These are phyloP conservation scores for Lobulomyces angularis DNA, from an alignment of 192 early-diverging fungal species.

Conservation along the genomic window DNA sequence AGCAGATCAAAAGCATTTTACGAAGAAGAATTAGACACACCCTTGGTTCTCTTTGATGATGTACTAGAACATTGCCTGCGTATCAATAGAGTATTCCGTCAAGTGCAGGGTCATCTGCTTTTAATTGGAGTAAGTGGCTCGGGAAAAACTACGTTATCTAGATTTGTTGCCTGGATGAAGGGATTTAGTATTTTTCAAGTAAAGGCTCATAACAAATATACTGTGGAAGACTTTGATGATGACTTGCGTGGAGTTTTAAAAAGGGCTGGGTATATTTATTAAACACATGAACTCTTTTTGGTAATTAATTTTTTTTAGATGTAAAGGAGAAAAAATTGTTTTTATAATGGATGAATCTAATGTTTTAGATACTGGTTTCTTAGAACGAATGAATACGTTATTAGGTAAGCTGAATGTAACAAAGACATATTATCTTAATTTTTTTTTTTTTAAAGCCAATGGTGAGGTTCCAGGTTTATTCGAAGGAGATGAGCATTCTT, in stretches of 20 bases:
- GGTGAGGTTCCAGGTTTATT: constrained; percentile 98
- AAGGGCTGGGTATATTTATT: no score
- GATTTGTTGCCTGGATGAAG: constrained; percentile 99
- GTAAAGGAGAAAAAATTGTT: constrained; percentile 95
- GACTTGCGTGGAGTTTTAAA: constrained; percentile 83
- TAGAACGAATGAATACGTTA: constrained; percentile 99
- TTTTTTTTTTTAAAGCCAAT: constrained; percentile 56
- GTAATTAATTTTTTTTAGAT: no score
- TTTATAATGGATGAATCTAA: constrained; percentile 99
- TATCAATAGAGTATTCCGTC: constrained; percentile 96
- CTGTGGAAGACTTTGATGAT: constrained; percentile 94
- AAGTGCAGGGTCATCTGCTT: constrained; percentile 95
- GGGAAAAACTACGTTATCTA: constrained; percentile 95
- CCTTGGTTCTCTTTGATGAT: constrained; percentile 92
- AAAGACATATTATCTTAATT: not conserved
- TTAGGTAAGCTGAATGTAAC: no score
- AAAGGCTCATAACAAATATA: constrained; percentile 95
- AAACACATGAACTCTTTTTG: no score
- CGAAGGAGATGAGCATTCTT: constrained; percentile 91
- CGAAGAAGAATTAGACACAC: constrained; percentile 98
- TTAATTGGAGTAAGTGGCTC: constrained; percentile 94
- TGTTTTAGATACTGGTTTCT: constrained; percentile 91
- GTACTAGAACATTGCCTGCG: constrained; percentile 94
- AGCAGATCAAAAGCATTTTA: constrained; percentile 95
- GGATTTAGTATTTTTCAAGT: constrained; percentile 91